These are phyloP conservation scores for Craterostigma plantagineum DNA, from an alignment of 257 asterid species.

Conservation along the genomic window DNA sequence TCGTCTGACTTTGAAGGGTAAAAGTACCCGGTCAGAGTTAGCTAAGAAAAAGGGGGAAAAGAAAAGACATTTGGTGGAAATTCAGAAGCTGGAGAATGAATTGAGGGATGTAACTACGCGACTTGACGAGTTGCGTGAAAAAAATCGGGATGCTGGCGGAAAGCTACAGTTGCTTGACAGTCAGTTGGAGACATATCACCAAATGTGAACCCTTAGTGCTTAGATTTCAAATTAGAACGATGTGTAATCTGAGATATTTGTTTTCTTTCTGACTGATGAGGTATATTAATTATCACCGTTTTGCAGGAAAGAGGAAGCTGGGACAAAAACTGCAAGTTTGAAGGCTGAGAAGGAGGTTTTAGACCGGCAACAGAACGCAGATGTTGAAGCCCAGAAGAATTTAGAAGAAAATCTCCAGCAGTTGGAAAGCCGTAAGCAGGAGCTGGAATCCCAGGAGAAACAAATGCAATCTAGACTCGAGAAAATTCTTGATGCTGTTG, in stretches of 20 bases:
- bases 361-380: conserved; percentile 92
- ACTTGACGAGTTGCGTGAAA: conserved; percentile 66
- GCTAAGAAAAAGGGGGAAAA: conserved; percentile 66
- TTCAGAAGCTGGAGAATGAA: conserved; percentile 69
- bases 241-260: background rate
- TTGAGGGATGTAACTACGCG: conserved; percentile 56
- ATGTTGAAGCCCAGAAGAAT: conserved; percentile 69
- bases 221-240: conserved; percentile 5
- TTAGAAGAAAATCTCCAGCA: conserved; percentile 91
- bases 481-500: conserved; percentile 62
- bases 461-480: conserved; percentile 66
- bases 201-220: conserved; percentile 39
- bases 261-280: no score
- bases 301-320: conserved; percentile 95
- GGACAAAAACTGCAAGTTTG: conserved; percentile 83
- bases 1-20: conserved; percentile 61
- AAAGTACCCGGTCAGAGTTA: conserved; percentile 61
- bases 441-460: conserved; percentile 75
- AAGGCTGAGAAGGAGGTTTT: conserved; percentile 89
- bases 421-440: conserved; percentile 71
- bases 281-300: conserved; percentile 2
- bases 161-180: conserved; percentile 90
- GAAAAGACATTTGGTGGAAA: conserved; percentile 48
- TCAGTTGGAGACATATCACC: conserved; percentile 85
- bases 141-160: conserved; percentile 71